phyloP scores from a whole-genome alignment of 2,329 filamentous ascomycete species.

The Penicillium sp. region DNA sequence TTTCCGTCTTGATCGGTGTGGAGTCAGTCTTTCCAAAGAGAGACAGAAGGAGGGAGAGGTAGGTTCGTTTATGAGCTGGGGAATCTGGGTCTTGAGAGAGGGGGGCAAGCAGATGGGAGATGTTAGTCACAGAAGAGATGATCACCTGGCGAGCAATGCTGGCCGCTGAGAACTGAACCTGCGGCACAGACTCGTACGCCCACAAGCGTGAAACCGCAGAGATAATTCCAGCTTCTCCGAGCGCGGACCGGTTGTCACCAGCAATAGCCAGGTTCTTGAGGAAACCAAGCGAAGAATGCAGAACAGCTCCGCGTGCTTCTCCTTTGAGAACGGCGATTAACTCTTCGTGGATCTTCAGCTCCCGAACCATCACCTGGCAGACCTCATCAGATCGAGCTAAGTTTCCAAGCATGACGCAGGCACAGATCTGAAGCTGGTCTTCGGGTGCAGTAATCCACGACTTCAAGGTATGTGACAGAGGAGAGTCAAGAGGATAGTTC shows the following conservation, averaged over 20 bases:
- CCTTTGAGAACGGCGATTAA: slow-evolving; percentile 44
- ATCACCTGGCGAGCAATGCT: slow-evolving; percentile 45
- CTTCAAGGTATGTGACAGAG: slow-evolving; percentile 39
- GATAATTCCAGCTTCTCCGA: slow-evolving; percentile 44
- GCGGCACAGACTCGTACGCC: slow-evolving; percentile 45
- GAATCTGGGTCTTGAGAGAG: slow-evolving; percentile 33
- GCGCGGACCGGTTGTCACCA: slow-evolving; percentile 39
- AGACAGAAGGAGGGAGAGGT: slow-evolving; percentile 45
- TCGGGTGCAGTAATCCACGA: slow-evolving; percentile 43
- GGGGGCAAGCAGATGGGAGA: slow-evolving; percentile 37
- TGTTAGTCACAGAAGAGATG: slow-evolving; percentile 40
- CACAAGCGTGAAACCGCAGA: slow-evolving; percentile 42
- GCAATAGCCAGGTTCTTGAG: slow-evolving; percentile 52
- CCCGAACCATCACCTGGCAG: slow-evolving; percentile 43
- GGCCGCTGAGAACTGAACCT: slow-evolving; percentile 47
- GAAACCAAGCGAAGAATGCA: slow-evolving; percentile 49
- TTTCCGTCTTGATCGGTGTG: slow-evolving; percentile 48
- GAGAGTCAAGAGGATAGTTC: slow-evolving; percentile 41
- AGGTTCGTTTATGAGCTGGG: slow-evolving; percentile 34
- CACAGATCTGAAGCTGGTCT: slow-evolving; percentile 49
- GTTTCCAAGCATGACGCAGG: slow-evolving; percentile 52
- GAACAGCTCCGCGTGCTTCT: slow-evolving; percentile 41
- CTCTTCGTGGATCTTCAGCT: slow-evolving; percentile 42
- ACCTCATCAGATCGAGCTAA: slow-evolving; percentile 47
- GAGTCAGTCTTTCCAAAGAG: slow-evolving; percentile 47